Percentiles rank a stretch among this genome's conserved stretches.
These are phyloP conservation scores for Salix caprea DNA, from an alignment of 345 rosid genomes.

Conservation along the genomic window DNA sequence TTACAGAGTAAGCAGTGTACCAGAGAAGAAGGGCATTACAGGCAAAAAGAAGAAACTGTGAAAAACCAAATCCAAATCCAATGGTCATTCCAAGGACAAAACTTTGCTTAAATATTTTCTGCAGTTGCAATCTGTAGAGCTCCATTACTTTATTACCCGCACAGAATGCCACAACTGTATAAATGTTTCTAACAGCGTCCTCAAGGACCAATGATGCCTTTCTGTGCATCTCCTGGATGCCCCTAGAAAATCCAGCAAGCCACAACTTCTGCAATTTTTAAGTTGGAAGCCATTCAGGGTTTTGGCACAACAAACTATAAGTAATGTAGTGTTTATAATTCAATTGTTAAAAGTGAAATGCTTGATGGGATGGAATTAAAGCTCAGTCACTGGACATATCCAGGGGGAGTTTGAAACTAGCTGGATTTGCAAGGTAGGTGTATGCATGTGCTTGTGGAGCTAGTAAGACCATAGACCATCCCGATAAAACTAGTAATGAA, in stretches of 20 bases:
- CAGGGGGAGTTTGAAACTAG: neutral
- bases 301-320: neutral
- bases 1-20: conserved; percentile 72
- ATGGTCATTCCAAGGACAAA: conserved; percentile 88
- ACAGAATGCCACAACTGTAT: conserved; percentile 99
- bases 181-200: conserved; percentile 97
- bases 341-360: neutral
- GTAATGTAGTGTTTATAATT: neutral
- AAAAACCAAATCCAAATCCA: conserved; percentile 96
- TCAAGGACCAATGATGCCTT: conserved; percentile 99
- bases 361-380: neutral
- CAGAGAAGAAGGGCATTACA: conserved; percentile 98
- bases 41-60: conserved; percentile 98
- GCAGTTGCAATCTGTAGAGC: conserved; percentile 80
- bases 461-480: neutral
- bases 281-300: conserved; percentile 13
- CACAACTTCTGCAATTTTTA: conserved; percentile 74
- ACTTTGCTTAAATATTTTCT: conserved; percentile 79
- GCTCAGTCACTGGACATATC: neutral
- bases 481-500: neutral
- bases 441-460: neutral
- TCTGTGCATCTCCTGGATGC: conserved; percentile 99
- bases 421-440: neutral
- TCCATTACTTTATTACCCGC: conserved; percentile 99
- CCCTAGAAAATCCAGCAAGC: conserved; percentile 99